phyloP scores from a whole-genome alignment of 208 protist species.

The Kentomonas sorsogonicus region DNA sequence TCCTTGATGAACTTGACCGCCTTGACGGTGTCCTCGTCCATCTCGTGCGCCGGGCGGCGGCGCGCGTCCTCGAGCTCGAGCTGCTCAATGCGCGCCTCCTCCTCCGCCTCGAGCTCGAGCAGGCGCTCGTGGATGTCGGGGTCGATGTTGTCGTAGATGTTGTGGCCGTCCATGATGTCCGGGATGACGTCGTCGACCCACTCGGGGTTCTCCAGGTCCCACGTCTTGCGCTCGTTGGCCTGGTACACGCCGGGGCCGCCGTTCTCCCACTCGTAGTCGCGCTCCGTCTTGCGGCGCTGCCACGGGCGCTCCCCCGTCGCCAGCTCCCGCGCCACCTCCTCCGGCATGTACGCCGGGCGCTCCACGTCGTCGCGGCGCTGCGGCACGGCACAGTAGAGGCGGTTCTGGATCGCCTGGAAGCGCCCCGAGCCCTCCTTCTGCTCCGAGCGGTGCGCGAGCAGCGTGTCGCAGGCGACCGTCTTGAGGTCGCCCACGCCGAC shows the following conservation, averaged over 20 bases:
- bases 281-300: conserved; percentile 80
- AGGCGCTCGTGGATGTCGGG: conserved; percentile 96
- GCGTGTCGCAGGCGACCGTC: conserved; percentile 91
- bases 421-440: conserved; percentile 91
- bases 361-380: conserved; percentile 86
- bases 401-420: conserved; percentile 89
- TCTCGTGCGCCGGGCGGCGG: conserved; percentile 41
- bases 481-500: conserved; percentile 92
- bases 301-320: conserved; percentile 25
- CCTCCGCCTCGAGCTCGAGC: conserved; percentile 90
- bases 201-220: conserved; percentile 91
- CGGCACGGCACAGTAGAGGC: conserved; percentile 87
- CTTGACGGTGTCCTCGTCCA: conserved; percentile 66
- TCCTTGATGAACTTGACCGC: conserved; percentile 88
- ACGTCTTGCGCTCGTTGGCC: conserved; percentile 83
- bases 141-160: conserved; percentile 99
- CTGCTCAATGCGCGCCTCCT: conserved; percentile 87
- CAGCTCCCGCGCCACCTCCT: conserved; percentile 45
- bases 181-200: conserved; percentile 99
- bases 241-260: conserved; percentile 93
- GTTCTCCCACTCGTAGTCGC: conserved; percentile 89
- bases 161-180: conserved; percentile 99
- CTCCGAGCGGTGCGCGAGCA: conserved; percentile 93
- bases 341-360: conserved; percentile 73
- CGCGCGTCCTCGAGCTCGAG: conserved; percentile 92